Base-by-base conservation (phyloP, 495 filamentous ascomycete genomes). In the Penicillium verhagenii region DNA sequence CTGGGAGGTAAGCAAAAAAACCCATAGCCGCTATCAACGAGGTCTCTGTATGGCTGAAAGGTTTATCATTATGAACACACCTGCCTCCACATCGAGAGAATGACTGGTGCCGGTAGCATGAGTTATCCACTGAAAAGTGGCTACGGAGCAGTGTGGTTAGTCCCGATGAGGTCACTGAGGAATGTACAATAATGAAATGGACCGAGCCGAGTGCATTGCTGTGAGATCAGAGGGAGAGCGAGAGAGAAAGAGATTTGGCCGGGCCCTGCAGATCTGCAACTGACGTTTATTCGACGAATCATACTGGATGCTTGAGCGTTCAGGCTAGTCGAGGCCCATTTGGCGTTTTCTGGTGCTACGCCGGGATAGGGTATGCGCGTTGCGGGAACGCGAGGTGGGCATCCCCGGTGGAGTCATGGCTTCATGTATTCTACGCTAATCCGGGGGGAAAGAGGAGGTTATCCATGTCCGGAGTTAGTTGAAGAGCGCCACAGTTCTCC, bases 121-220 rank as follows among this genome's bases (percentile, higher is more conserved):
- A 59, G 20, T 56, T 26, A 21, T 58, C 58, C 63, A 61, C 62
- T 47, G 23, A 43, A 28, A 42, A 59, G 21, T 21, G 43, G 47
- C 13, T 31, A n/a, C n/a, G n/a, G n/a, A n/a, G n/a, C n/a, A n/a
- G n/a, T n/a, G n/a, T n/a, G n/a, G n/a, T n/a, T n/a, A n/a, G n/a
- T 53, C 47, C 58, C 57, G 53, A 70, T 73, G 71, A 72, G 67
- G 67, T 73, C 69, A 73, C 68, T 57, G 53, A 54, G 59, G 58
- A 67, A 67, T 67, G 28, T 31, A 61, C 39, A 23, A 10, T 21
- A 50, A 47, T 57, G 60, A 55, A 55, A 47, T 44, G 55, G 47
- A 38, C 24, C 45, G 45, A 20, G n/a, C n/a, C n/a, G n/a, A n/a
- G n/a, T n/a, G n/a, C n/a, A n/a, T n/a, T 29, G 21, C 6, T 7